These are phyloP conservation scores for Podospora sp. DNA, from an alignment of 495 filamentous ascomycete genomes.

Conservation along the genomic window DNA sequence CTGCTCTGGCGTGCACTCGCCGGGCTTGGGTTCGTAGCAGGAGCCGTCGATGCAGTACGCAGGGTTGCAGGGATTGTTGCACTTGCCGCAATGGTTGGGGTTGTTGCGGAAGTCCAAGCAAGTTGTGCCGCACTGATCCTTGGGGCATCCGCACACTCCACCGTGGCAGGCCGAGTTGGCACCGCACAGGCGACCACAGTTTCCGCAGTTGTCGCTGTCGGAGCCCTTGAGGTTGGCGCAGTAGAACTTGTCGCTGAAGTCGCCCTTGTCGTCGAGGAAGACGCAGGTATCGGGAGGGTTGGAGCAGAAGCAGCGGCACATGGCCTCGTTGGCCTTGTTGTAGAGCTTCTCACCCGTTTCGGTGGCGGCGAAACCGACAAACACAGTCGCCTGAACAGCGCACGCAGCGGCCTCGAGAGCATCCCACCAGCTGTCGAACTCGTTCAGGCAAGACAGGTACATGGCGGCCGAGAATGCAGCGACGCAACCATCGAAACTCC, in stretches of 20 bases:
- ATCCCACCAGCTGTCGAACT: slow-evolving; percentile 14
- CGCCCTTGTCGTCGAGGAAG: neutral
- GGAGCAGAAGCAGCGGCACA: slow-evolving; percentile 16
- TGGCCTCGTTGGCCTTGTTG: slow-evolving; percentile 12
- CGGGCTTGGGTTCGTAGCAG: slow-evolving; percentile 22
- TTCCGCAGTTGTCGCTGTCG: slow-evolving; percentile 26
- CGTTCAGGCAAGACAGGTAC: neutral
- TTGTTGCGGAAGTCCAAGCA: slow-evolving; percentile 26
- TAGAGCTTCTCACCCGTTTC: neutral
- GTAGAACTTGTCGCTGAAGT: slow-evolving; percentile 4
- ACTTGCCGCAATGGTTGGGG: slow-evolving; percentile 29
- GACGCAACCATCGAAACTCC: neutral
- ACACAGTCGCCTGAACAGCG: neutral
- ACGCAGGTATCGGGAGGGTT: slow-evolving; percentile 19
- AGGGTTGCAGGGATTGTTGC: slow-evolving; percentile 27
- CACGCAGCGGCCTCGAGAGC: slow-evolving; percentile 1
- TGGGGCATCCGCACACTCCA: slow-evolving; percentile 20
- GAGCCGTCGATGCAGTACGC: slow-evolving; percentile 26
- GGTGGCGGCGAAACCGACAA: neutral
- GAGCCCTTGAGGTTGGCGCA: slow-evolving; percentile 23
- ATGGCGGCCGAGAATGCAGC: neutral
- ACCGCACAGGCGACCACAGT: slow-evolving; percentile 16
- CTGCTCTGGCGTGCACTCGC: slow-evolving; percentile 9
- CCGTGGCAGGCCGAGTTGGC: slow-evolving; percentile 17
- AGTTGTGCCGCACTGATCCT: slow-evolving; percentile 21